A percentile compares a stretch with the other conserved stretches of the same genome.
These are phyloP conservation scores for Wickerhamiella allomyrinae DNA, from an alignment of 805 yeast species.

Conservation along the genomic window DNA sequence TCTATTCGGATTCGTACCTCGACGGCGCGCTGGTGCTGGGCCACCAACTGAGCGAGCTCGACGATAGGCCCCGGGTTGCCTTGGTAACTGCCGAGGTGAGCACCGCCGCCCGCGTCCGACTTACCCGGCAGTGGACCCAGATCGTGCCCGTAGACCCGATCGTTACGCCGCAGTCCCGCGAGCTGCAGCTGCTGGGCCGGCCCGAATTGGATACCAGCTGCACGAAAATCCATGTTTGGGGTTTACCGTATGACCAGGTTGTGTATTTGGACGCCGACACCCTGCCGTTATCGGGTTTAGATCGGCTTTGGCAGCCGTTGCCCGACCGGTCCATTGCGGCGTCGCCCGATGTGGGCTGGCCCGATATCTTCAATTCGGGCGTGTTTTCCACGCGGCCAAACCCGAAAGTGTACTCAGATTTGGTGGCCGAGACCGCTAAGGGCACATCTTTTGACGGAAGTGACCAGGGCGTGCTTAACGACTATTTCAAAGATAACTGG, in stretches of 20 bases:
- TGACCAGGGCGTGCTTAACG: conserved; percentile 81
- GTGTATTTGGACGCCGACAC: conserved; percentile 44
- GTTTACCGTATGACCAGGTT: conserved; percentile 28
- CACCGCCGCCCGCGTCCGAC: conserved; percentile 7
- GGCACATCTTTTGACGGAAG: conserved; percentile 64
- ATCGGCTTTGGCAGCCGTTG: conserved; percentile 20
- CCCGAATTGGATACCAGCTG: conserved; percentile 35
- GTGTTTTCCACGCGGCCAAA: conserved; percentile 49
- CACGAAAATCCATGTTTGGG: conserved; percentile 47
- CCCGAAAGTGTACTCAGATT: conserved; percentile 27
- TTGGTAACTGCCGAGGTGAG: conserved; percentile 20
- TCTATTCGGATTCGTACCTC: conserved; percentile 32
- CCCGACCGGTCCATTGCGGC: conserved; percentile 26
- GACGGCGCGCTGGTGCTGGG: conserved; percentile 41
- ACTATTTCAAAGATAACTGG: conserved; percentile 52
- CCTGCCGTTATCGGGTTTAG: conserved; percentile 29
- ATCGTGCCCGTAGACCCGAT: conserved; percentile 22
- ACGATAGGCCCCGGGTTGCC: conserved; percentile 16
- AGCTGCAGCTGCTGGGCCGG: conserved; percentile 28
- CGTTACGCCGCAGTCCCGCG: conserved; percentile 14
- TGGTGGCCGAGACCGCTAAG: conserved; percentile 23
- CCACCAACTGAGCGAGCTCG: conserved; percentile 19
- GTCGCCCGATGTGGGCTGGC: conserved; percentile 80
- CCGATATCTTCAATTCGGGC: conserved; percentile 78
- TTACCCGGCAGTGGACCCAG: conserved; percentile 17